These are phyloP conservation scores for Coemansia sp. DNA, from an alignment of 192 early-diverging fungal genomes.

Conservation along the genomic window DNA sequence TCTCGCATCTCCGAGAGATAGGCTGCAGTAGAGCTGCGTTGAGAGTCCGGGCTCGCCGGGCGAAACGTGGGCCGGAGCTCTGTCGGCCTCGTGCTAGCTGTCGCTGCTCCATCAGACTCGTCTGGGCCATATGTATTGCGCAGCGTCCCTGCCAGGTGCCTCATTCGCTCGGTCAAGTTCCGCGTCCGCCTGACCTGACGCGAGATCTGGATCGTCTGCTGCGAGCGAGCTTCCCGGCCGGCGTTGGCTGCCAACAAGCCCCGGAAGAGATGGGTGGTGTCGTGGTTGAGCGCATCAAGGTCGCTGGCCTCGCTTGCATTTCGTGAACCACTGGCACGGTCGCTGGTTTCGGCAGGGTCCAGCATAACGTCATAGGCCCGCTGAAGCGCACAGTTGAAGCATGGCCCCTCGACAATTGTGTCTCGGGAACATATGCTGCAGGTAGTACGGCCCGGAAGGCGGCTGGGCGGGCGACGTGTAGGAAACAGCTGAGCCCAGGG, in stretches of 20 bases:
- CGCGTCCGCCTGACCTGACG: background rate
- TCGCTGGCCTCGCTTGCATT: too few species aligned
- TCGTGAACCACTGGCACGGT: too few species aligned
- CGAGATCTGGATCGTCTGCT: slow-evolving; percentile 1
- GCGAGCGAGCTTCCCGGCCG: background rate
- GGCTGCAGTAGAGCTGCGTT: too few species aligned
- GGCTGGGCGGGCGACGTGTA: too few species aligned
- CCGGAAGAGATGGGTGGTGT: background rate
- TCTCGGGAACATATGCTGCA: background rate
- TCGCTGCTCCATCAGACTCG: background rate
- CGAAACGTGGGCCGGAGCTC: background rate
- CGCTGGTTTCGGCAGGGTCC: too few species aligned
- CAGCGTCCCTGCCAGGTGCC: background rate
- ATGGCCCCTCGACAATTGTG: background rate
- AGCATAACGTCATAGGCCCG: too few species aligned
- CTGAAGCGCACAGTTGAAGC: slow-evolving; percentile 1
- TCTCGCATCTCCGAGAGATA: too few species aligned
- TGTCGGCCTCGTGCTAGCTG: background rate
- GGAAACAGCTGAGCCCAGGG: slow-evolving; percentile 25
- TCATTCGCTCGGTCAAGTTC: background rate
- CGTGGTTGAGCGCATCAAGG: background rate
- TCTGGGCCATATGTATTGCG: too few species aligned
- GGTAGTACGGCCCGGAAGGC: background rate
- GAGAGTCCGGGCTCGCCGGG: too few species aligned
- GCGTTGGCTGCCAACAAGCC: background rate